phyloP scores from a whole-genome alignment of 176 grass and related monocot species.

The Ananas comosus region DNA sequence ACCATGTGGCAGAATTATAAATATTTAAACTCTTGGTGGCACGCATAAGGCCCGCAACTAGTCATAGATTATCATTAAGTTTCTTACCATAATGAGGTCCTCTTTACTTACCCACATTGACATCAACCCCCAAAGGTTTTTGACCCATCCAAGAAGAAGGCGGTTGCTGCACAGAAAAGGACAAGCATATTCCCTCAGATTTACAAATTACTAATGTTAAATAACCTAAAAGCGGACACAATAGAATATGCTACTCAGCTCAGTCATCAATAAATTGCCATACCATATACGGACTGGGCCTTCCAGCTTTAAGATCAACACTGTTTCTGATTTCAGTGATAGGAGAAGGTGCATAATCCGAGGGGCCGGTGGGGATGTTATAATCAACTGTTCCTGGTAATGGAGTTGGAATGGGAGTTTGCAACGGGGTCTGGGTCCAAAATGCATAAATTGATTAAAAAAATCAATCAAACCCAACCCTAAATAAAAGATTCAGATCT shows the following conservation, averaged over 20 bases:
- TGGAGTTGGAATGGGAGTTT: conserved; percentile 24
- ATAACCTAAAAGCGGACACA: background rate
- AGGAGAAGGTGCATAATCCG: conserved; percentile 26
- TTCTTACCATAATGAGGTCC: background rate
- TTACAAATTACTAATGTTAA: background rate
- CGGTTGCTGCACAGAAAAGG: conserved; percentile 42
- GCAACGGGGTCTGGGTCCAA: conserved; percentile 16
- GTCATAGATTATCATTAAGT: background rate
- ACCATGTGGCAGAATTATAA: too few relatives aligned
- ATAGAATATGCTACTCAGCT: background rate
- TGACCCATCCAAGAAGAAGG: conserved; percentile 71
- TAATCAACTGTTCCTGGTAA: conserved; percentile 19
- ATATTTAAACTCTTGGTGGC: too few relatives aligned
- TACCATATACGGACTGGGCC: conserved; percentile 25
- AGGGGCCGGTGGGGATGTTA: conserved; percentile 29
- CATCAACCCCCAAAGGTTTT: conserved; percentile 77
- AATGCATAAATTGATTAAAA: background rate
- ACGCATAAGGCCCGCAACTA: too few relatives aligned
- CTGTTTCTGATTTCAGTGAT: conserved; percentile 21
- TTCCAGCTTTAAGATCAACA: conserved; percentile 26
- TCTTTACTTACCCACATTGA: conserved; percentile 68
- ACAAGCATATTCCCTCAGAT: background rate
- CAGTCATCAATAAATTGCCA: background rate
- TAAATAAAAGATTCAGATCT: background rate
- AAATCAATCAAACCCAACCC: background rate